These are phyloP conservation scores for Pseudocercospora ulei DNA, from an alignment of 2,329 filamentous ascomycete genomes.

Conservation along the genomic window DNA sequence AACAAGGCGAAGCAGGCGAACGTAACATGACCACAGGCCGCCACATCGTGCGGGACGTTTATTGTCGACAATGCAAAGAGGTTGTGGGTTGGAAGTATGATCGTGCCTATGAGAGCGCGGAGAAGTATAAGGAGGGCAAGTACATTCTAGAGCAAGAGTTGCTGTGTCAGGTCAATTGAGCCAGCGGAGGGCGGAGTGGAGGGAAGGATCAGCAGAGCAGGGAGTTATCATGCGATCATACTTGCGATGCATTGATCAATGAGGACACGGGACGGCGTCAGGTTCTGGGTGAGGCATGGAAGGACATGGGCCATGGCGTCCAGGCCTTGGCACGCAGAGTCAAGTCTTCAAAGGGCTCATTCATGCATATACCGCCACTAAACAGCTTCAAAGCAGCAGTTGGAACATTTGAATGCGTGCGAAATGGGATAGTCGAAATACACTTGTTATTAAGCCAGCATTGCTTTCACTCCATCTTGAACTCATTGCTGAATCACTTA, in stretches of 20 bases:
- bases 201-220: background rate
- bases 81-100: constrained; percentile 98
- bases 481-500: constrained; percentile 18
- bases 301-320: background rate
- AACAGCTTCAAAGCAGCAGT: background rate
- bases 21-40: constrained; percentile 96
- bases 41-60: constrained; percentile 88
- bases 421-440: background rate
- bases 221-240: background rate
- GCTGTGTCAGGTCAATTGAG: constrained; percentile 60
- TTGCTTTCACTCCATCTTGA: constrained; percentile 13
- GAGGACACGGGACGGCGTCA: background rate
- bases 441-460: constrained; percentile 9
- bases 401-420: background rate
- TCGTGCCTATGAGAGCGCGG: constrained; percentile 79
- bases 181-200: background rate
- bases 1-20: constrained; percentile 72
- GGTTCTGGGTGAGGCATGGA: background rate
- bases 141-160: constrained; percentile 91
- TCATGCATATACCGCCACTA: background rate
- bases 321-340: too few species aligned
- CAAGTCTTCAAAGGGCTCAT: background rate
- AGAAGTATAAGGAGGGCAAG: constrained; percentile 99
- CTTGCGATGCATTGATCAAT: background rate
- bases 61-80: constrained; percentile 81